These are phyloP conservation scores for Ganoderma boninense DNA, from an alignment of 1,284 basidiomycete species.

Conservation along the genomic window DNA sequence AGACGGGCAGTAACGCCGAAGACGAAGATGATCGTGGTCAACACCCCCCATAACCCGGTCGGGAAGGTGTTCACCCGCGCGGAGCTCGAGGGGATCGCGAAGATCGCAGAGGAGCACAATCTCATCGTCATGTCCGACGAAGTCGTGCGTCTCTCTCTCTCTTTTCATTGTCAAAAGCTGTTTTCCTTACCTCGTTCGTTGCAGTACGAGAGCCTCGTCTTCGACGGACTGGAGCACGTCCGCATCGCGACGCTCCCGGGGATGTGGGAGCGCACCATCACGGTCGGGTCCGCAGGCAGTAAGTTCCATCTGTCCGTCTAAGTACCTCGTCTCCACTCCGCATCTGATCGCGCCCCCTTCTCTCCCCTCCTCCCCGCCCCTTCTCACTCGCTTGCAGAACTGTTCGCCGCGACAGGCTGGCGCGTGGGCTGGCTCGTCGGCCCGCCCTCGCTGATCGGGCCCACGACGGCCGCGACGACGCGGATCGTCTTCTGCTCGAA, in stretches of 20 bases:
- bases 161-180: no score
- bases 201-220: constrained; percentile 93
- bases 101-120: constrained; percentile 92
- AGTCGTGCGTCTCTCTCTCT: constrained; percentile 70
- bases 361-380: no score
- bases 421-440: constrained; percentile 96
- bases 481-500: constrained; percentile 96
- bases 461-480: constrained; percentile 90
- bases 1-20: constrained; percentile 84
- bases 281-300: constrained; percentile 84
- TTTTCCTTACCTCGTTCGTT: neutral
- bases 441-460: constrained; percentile 81
- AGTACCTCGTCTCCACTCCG: no score
- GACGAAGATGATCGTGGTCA: constrained; percentile 92
- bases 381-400: constrained; percentile 57
- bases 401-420: constrained; percentile 98
- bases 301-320: constrained; percentile 47
- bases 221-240: constrained; percentile 86
- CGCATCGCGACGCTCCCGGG: constrained; percentile 91
- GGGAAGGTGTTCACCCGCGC: constrained; percentile 91
- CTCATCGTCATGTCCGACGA: constrained; percentile 95
- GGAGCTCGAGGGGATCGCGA: constrained; percentile 87
- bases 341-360: neutral
- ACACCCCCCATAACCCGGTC: constrained; percentile 95
- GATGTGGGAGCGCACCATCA: constrained; percentile 97